Conservation (phyloP, 2,329 filamentous ascomycete genomes). For the Verticillium zaregamsianum region DNA sequence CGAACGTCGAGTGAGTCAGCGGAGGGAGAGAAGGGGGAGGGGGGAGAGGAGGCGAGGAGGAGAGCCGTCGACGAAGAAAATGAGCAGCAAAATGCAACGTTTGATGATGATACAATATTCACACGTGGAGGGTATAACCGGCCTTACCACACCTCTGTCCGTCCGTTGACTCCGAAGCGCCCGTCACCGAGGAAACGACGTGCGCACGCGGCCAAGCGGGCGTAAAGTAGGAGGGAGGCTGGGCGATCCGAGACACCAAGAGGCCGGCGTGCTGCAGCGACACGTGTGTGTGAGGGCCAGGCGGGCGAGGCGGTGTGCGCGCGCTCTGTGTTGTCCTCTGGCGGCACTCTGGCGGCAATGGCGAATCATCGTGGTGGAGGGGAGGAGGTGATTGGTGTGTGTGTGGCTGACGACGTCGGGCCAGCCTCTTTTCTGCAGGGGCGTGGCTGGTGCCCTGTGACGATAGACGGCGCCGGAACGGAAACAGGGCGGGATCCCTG, state of each 20-base stretch:
- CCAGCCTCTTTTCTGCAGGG: background rate
- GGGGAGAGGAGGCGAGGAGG: too few species aligned
- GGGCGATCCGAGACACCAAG: too few species aligned
- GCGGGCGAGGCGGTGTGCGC: background rate
- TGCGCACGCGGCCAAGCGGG: too few species aligned
- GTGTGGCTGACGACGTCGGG: background rate
- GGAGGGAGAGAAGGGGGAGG: background rate
- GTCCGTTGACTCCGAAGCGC: too few species aligned
- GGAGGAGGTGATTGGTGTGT: background rate
- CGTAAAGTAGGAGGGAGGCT: too few species aligned
- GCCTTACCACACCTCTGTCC: too few species aligned
- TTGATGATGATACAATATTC: background rate
- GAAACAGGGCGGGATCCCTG: background rate
- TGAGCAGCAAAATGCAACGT: background rate
- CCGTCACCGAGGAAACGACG: too few species aligned
- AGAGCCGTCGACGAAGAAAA: background rate
- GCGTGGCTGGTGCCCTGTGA: background rate
- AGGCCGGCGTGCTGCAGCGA: too few species aligned
- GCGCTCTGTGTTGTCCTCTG: background rate
- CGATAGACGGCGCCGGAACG: background rate
- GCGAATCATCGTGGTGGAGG: background rate
- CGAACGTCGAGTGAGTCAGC: slow-evolving; percentile 57
- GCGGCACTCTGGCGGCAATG: background rate
- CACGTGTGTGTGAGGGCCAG: background rate
- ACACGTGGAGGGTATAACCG: too few species aligned